Evolutionary conservation across 208 protist species (phyloP).

Genomic region (Angomonas desouzai): DNA sequence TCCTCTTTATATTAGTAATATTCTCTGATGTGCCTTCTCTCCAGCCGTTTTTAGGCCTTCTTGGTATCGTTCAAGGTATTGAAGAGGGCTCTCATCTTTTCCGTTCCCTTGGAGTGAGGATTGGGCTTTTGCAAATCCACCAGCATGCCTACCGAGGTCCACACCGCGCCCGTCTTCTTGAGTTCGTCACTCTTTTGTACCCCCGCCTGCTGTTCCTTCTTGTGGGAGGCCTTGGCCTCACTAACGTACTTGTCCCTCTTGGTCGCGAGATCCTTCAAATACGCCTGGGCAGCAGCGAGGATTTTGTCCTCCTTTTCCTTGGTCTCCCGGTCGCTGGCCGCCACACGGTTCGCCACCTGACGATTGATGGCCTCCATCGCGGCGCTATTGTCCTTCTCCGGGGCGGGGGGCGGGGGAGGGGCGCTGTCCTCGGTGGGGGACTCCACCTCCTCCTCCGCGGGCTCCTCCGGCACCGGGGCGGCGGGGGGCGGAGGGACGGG

Average conservation of each 20-base stretch:
- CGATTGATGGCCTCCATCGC: slow-evolving; percentile 51
- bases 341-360: slow-evolving; percentile 58
- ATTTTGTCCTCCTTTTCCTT: slow-evolving; percentile 61
- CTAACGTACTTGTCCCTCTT: slow-evolving; percentile 59
- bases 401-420: slow-evolving; percentile 14
- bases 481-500: background rate
- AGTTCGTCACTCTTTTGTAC: slow-evolving; percentile 40
- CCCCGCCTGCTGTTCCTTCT: slow-evolving; percentile 45
- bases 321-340: slow-evolving; percentile 47
- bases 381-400: slow-evolving; percentile 15
- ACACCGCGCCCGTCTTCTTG: slow-evolving; percentile 62
- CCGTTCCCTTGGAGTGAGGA: slow-evolving; percentile 74
- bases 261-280: slow-evolving; percentile 53
- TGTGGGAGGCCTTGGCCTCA: slow-evolving; percentile 41
- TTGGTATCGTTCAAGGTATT: slow-evolving; percentile 25
- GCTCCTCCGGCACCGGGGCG: slow-evolving; percentile 1
- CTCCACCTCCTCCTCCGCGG: background rate
- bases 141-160: slow-evolving; percentile 65
- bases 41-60: background rate
- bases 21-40: background rate
- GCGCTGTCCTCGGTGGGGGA: background rate
- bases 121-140: slow-evolving; percentile 78
- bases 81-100: slow-evolving; percentile 74
- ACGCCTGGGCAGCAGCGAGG: slow-evolving; percentile 50
- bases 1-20: slow-evolving; percentile 6